phyloP scores from a whole-genome alignment of 495 filamentous ascomycete genomes.

The Penicillium goetzii region DNA sequence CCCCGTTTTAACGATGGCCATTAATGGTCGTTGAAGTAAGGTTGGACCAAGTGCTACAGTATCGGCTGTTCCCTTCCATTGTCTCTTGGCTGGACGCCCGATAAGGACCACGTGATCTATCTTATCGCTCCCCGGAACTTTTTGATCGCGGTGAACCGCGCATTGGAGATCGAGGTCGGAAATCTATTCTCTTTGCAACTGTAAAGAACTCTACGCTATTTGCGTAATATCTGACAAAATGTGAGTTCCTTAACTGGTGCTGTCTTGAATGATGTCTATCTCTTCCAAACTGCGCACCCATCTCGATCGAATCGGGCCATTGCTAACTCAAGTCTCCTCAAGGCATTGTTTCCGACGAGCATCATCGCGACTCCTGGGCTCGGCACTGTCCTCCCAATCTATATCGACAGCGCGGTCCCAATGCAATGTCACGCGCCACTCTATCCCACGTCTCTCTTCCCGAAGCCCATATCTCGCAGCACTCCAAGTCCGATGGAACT shows the following conservation, averaged over 20 bases:
- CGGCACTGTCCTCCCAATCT: slow-evolving; percentile 6
- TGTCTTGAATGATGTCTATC: neutral
- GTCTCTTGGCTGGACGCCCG: neutral
- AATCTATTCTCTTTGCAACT: neutral
- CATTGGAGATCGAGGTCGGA: neutral
- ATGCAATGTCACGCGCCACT: slow-evolving; percentile 6
- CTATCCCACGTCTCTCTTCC: neutral
- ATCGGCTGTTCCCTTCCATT: neutral
- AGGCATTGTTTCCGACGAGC: slow-evolving; percentile 57
- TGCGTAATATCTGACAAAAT: neutral
- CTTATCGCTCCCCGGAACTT: slow-evolving; percentile 20
- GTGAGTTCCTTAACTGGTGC: neutral
- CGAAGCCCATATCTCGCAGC: slow-evolving; percentile 13
- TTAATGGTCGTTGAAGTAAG: neutral
- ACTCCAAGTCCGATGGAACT: slow-evolving; percentile 29
- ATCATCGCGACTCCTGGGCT: slow-evolving; percentile 54
- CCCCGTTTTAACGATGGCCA: neutral
- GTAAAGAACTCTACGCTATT: neutral
- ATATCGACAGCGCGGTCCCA: slow-evolving; percentile 9
- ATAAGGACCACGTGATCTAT: slow-evolving; percentile 20
- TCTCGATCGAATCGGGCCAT: neutral
- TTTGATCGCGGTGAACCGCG: neutral
- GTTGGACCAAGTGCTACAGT: neutral
- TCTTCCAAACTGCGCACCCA: neutral
- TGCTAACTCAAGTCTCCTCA: slow-evolving; percentile 17